Base-by-base conservation (phyloP, 2,329 filamentous ascomycete genomes). In the Fusarium sp. region DNA sequence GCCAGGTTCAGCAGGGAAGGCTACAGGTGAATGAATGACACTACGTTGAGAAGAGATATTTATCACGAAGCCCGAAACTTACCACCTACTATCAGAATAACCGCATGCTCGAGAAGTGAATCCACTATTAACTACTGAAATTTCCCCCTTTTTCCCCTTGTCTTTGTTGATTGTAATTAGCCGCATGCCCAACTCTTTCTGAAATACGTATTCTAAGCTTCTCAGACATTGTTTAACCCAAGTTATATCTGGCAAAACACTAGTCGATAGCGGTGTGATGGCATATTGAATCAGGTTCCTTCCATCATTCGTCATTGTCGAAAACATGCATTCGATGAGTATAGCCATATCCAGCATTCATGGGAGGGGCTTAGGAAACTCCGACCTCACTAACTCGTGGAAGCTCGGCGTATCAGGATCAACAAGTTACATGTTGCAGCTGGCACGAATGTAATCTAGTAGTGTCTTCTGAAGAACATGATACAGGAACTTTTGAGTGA, bases 261-360 rank as follows among this genome's bases (percentile, higher is more conserved):
- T 9, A n/a, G 26, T 21, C 15, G 22, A 40, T 40, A 6, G 50
- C 33, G 40, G 50, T 56, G 40, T 56, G 50, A 31, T 56, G 26
- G 17, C 40, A 56, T 55, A 39, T 26, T n/a, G n/a, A 17, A 40
- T 56, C 51, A 45, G 38, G 6, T 28, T 45, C 17, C 11, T 22
- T 28, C 5, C 14, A 21, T 22, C n/a, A 33, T 11, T 36, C 31
- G 24, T 19, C 14, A 38, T 19, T 28, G 19, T 19, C 4, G 15
- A 13, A 19, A 39, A n/a, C 21, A 34, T 34, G 15, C 33, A 36
- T 36, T 36, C 14, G 17, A 7, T 36, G 24, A 43, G 42, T 17
- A 9, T 26, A 8, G 9, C 9, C 15, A n/a, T 44, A 10, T 44
- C 21, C 13, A 43, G 7, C 15, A 10, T 26, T 44, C 15, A 43